Percentiles rank a stretch among this genome's conserved stretches.
phyloP scores from a whole-genome alignment of 371 early-diverging fungal genomes.

The Fennellomyces sp. region DNA sequence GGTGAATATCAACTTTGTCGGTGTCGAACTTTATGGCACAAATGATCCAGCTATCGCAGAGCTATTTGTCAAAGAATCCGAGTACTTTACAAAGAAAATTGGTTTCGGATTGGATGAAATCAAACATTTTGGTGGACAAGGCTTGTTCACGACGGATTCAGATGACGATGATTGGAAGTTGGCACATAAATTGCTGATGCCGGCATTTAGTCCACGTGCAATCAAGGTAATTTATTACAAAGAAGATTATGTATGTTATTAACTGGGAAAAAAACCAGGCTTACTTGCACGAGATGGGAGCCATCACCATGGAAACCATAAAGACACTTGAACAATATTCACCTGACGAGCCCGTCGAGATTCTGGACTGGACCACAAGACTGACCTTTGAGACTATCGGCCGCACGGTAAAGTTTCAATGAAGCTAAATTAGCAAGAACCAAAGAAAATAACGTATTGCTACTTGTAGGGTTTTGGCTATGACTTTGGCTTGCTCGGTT shows the following conservation, averaged over 20 bases:
- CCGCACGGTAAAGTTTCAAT: too few relatives aligned
- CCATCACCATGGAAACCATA: slow-evolving; percentile 34
- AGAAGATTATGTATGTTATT: not conserved
- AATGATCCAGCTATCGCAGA: slow-evolving; percentile 45
- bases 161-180: slow-evolving; percentile 48
- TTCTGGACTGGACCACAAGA: slow-evolving; percentile 59
- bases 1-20: slow-evolving; percentile 19
- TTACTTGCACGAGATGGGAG: slow-evolving; percentile 49
- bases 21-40: slow-evolving; percentile 18
- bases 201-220: slow-evolving; percentile 49
- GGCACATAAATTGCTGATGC: slow-evolving; percentile 58
- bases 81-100: slow-evolving; percentile 46
- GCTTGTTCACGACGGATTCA: slow-evolving; percentile 48
- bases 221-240: slow-evolving; percentile 24
- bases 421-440: too few relatives aligned
- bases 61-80: slow-evolving; percentile 36
- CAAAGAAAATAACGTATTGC: too few relatives aligned
- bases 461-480: slow-evolving; percentile 72
- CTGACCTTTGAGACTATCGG: slow-evolving; percentile 58
- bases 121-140: slow-evolving; percentile 40
- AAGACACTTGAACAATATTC: slow-evolving; percentile 37
- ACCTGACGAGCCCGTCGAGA: slow-evolving; percentile 42
- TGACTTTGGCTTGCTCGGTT: slow-evolving; percentile 49
- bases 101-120: slow-evolving; percentile 27
- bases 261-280: slow-evolving; percentile 15